Evolutionary conservation across 768 basidiomycete genomes (phyloP).

Genomic region (Podaxis carcinomalis): DNA sequence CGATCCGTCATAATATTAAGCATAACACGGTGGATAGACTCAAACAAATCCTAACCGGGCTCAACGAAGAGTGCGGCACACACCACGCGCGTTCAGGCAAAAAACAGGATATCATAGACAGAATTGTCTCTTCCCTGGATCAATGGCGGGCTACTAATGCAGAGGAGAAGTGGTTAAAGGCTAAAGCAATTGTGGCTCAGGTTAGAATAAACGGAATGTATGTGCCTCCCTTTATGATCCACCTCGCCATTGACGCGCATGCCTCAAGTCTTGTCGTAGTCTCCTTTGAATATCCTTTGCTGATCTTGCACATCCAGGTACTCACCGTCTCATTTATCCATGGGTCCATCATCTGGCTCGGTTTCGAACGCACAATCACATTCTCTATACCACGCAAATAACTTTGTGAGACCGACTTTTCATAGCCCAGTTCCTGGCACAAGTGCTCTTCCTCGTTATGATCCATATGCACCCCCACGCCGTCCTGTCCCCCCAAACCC

Average conservation of each 20-base stretch:
- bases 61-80: conserved; percentile 75
- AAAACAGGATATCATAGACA: conserved; percentile 84
- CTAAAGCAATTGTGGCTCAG: conserved; percentile 61
- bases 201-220: conserved; percentile 65
- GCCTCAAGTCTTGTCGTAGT: conserved; percentile 2
- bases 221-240: conserved; percentile 28
- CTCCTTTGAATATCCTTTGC: conserved; percentile 2
- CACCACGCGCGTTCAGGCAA: conserved; percentile 73
- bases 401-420: conserved; percentile 5
- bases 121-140: conserved; percentile 58
- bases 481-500: conserved; percentile 31
- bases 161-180: conserved; percentile 66
- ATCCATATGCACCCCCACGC: conserved; percentile 64
- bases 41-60: conserved; percentile 72
- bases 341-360: conserved; percentile 1
- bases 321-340: conserved; percentile 13
- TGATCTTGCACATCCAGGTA: conserved; percentile 13
- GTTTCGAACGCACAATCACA: neutral
- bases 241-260: conserved; percentile 6
- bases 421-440: conserved; percentile 20
- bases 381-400: conserved; percentile 19
- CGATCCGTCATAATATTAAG: conserved; percentile 65
- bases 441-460: conserved; percentile 45
- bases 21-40: conserved; percentile 82
- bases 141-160: conserved; percentile 52